Evolutionary conservation across 441 rosid genomes (phyloP).

Genomic region (Breynia disticha): DNA sequence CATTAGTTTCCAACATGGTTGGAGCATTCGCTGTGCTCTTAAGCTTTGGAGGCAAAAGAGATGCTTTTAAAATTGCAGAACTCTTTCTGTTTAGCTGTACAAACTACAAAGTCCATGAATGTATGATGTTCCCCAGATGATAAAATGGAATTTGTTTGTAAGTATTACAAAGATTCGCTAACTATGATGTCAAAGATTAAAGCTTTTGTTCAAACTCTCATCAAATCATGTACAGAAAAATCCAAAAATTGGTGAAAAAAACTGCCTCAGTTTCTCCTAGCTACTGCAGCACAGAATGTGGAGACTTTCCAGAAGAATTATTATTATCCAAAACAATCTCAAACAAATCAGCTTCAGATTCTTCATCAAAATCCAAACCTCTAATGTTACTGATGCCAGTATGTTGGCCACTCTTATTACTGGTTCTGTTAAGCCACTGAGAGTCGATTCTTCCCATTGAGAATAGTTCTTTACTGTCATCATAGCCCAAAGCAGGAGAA

Average conservation of each 20-base stretch:
- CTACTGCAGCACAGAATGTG: conserved; percentile 23
- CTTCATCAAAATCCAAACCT: conserved; percentile 57
- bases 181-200: too few relatives aligned
- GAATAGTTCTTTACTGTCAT: conserved; percentile 79
- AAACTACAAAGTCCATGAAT: too few relatives aligned
- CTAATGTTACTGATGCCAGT: conserved; percentile 18
- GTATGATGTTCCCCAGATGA: too few relatives aligned
- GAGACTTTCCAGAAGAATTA: conserved; percentile 39
- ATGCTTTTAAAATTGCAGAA: too few relatives aligned
- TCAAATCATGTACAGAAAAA: conserved; percentile 10
- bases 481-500: conserved; percentile 45
- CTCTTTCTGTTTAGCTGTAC: too few relatives aligned
- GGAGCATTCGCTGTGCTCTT: too few relatives aligned
- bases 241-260: conserved; percentile 13
- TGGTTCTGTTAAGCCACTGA: conserved; percentile 50
- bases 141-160: too few relatives aligned
- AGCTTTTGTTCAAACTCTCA: not conserved
- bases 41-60: too few relatives aligned
- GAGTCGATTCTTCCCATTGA: conserved; percentile 95
- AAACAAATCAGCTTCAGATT: conserved; percentile 85
- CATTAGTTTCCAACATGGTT: not conserved
- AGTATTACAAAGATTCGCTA: too few relatives aligned
- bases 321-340: conserved; percentile 62
- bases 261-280: conserved; percentile 3
- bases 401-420: conserved; percentile 26